Evolutionary conservation across 441 rosid genomes (phyloP).

Genomic region (Adansonia rubrostipa): DNA sequence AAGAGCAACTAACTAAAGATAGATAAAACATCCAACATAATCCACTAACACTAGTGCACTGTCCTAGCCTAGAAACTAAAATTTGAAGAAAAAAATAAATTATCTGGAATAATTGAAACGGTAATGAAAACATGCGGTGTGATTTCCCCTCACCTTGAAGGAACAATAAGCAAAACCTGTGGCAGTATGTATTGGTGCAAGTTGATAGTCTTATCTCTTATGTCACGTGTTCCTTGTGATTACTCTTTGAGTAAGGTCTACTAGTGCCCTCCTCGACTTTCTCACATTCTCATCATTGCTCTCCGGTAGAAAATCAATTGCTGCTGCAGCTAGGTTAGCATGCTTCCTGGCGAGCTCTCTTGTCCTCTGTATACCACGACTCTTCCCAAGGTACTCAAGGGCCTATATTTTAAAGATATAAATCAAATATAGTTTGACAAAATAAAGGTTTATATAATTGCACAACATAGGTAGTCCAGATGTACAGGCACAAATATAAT

Average conservation of each 20-base stretch:
- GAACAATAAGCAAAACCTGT: constrained; percentile 17
- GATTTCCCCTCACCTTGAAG: constrained; percentile 14
- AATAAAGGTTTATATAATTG: not conserved
- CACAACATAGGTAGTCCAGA: not conserved
- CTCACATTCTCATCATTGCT: constrained; percentile 67
- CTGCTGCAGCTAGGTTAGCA: constrained; percentile 73
- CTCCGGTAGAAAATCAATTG: constrained; percentile 76
- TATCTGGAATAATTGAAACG: not conserved
- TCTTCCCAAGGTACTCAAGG: constrained; percentile 86
- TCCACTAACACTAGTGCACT: not conserved
- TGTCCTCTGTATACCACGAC: constrained; percentile 80
- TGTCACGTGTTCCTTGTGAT: constrained; percentile 73
- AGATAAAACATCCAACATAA: not conserved
- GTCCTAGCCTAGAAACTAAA: constrained; percentile 5
- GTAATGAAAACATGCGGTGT: not conserved
- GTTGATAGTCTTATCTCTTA: not conserved
- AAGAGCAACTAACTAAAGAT: no score
- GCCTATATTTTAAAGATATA: constrained; percentile 50
- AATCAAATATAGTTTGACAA: not conserved
- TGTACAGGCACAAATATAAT: not conserved
- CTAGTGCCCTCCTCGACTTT: constrained; percentile 79
- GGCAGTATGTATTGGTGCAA: not conserved
- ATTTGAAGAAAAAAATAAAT: not conserved
- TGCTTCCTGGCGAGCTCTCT: constrained; percentile 82
- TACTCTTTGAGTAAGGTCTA: constrained; percentile 79